phyloP scores from a whole-genome alignment of 306 rosid genomes.

The Gleditsia sinensis region DNA sequence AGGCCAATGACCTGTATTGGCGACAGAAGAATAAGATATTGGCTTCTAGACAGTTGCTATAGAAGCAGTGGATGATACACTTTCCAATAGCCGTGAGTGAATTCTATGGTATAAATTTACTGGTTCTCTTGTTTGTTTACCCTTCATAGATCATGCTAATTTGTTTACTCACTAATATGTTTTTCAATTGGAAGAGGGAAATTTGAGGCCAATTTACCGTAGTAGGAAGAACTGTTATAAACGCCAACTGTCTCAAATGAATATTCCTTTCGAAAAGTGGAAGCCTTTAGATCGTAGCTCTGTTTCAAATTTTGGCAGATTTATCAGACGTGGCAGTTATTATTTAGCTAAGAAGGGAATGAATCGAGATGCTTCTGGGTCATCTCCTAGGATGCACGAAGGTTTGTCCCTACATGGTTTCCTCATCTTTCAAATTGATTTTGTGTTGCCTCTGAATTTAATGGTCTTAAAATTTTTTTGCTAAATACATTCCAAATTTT shows the following conservation, averaged over 20 bases:
- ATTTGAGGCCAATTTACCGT: constrained; percentile 52
- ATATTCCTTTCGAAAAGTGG: constrained; percentile 89
- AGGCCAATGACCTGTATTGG: constrained; percentile 59
- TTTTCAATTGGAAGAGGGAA: constrained; percentile 45
- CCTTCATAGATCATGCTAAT: not conserved
- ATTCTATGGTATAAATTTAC: constrained; percentile 9
- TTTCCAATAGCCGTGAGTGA: constrained; percentile 56
- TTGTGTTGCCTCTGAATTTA: constrained; percentile 12
- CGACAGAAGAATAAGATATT: constrained; percentile 61
- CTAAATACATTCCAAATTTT: constrained; percentile 11
- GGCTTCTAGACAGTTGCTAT: constrained; percentile 68
- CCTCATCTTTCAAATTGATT: constrained; percentile 22
- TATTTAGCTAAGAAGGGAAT: constrained; percentile 47
- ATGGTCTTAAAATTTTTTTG: constrained; percentile 24
- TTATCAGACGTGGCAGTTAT: constrained; percentile 40
- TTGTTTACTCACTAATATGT: constrained; percentile 25
- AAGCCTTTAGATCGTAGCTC: constrained; percentile 55
- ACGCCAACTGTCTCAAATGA: constrained; percentile 76
- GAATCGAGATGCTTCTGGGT: constrained; percentile 51
- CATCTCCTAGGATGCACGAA: constrained; percentile 46
- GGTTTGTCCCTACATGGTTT: no score
- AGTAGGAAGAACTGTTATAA: constrained; percentile 59
- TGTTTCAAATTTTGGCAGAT: no score
- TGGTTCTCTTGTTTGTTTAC: constrained; percentile 20
- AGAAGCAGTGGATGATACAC: constrained; percentile 50